These are phyloP conservation scores for Adansonia grandidieri DNA, from an alignment of 441 rosid genomes.

Conservation along the genomic window DNA sequence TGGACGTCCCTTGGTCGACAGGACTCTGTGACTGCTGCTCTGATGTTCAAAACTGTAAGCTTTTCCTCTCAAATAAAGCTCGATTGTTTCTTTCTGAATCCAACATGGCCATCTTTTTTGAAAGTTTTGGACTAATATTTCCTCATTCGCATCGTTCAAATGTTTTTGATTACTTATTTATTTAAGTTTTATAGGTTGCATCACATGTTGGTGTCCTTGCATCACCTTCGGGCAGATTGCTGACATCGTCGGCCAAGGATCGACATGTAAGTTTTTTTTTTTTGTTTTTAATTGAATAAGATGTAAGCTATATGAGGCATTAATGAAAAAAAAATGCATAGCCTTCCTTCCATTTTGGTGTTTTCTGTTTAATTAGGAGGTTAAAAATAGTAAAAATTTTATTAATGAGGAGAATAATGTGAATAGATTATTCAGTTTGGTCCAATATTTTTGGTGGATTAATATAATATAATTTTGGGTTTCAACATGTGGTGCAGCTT, in stretches of 20 bases:
- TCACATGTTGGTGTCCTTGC: slow-evolving; percentile 78
- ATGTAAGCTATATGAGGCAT: too few relatives aligned
- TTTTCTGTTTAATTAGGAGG: too few relatives aligned
- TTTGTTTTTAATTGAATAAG: too few relatives aligned
- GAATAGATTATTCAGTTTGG: background rate
- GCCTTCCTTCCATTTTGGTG: too few relatives aligned
- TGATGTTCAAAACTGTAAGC: slow-evolving; percentile 36
- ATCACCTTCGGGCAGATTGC: slow-evolving; percentile 69
- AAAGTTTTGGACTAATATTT: background rate
- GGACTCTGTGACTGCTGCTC: slow-evolving; percentile 46
- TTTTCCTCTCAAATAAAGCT: slow-evolving; percentile 2
- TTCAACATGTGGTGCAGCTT: slow-evolving; percentile 32
- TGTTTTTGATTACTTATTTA: background rate
- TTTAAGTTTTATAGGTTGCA: slow-evolving; percentile 52
- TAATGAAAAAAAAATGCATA: too few relatives aligned
- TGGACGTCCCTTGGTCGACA: slow-evolving; percentile 39
- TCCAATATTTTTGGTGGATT: background rate
- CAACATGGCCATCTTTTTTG: background rate
- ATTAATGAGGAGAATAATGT: too few relatives aligned
- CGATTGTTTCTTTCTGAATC: too few relatives aligned
- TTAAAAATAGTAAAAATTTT: too few relatives aligned
- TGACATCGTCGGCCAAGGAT: slow-evolving; percentile 64
- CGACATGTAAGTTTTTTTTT: slow-evolving; percentile 44
- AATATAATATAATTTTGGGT: too few relatives aligned
- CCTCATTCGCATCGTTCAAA: background rate